phyloP scores from a whole-genome alignment of 2,329 filamentous ascomycete species.

The Penicillium psychrosexuale region DNA sequence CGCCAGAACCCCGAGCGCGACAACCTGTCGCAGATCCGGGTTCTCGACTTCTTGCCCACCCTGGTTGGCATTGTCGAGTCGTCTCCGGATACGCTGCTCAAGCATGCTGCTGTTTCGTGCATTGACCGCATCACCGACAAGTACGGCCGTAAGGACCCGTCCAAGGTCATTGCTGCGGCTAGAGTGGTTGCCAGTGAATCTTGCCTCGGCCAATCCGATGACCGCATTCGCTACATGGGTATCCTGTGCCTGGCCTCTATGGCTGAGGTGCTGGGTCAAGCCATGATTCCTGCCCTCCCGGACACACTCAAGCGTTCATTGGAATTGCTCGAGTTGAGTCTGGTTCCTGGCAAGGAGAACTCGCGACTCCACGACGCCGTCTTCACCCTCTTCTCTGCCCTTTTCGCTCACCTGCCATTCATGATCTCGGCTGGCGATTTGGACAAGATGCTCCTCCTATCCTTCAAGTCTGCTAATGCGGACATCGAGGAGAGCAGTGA shows the following conservation, averaged over 20 bases:
- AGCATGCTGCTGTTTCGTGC: slow-evolving; percentile 81
- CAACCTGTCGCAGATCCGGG: slow-evolving; percentile 61
- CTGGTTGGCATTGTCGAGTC: slow-evolving; percentile 73
- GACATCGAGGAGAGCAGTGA: slow-evolving; percentile 61
- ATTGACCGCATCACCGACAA: slow-evolving; percentile 92
- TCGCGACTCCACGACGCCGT: slow-evolving; percentile 74
- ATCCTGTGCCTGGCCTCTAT: slow-evolving; percentile 84
- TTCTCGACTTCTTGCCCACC: slow-evolving; percentile 76
- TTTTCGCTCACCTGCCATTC: slow-evolving; percentile 81
- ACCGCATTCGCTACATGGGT: slow-evolving; percentile 74
- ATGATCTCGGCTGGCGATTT: slow-evolving; percentile 79
- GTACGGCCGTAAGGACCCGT: slow-evolving; percentile 87
- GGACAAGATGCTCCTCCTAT: slow-evolving; percentile 67
- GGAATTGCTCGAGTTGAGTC: slow-evolving; percentile 64
- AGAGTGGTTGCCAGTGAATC: slow-evolving; percentile 70
- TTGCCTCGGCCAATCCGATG: slow-evolving; percentile 72
- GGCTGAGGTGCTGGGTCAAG: slow-evolving; percentile 81
- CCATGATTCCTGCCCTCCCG: slow-evolving; percentile 79
- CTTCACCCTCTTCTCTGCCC: slow-evolving; percentile 73
- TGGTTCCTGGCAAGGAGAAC: slow-evolving; percentile 54
- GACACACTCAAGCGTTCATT: slow-evolving; percentile 70
- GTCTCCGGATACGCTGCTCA: slow-evolving; percentile 69
- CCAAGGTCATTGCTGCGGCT: slow-evolving; percentile 71
- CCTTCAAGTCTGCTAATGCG: slow-evolving; percentile 66
- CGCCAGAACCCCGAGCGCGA: slow-evolving; percentile 70